phyloP scores from a whole-genome alignment of 495 filamentous ascomycete species.

The Neurospora tetraspora region DNA sequence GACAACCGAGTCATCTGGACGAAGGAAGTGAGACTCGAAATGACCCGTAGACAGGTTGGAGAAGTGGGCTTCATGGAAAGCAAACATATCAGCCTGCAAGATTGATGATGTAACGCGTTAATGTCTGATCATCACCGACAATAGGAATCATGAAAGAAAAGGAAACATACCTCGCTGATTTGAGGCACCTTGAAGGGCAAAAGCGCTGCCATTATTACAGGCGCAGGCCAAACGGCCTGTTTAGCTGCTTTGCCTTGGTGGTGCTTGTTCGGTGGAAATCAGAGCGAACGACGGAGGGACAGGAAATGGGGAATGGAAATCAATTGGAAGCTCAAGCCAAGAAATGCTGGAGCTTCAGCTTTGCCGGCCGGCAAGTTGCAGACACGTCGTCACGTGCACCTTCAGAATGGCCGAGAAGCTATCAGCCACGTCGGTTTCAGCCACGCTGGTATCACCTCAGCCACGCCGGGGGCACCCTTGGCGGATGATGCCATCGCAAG shows the following conservation, averaged over 20 bases:
- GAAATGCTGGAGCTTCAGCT: background rate
- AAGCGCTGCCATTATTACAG: background rate
- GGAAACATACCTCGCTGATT: slow-evolving; percentile 41
- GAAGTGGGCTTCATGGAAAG: slow-evolving; percentile 61
- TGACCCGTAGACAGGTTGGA: slow-evolving; percentile 32
- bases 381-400: background rate
- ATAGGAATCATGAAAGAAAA: background rate
- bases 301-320: background rate
- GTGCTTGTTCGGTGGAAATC: background rate
- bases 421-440: background rate
- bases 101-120: slow-evolving; percentile 12
- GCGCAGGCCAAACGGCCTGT: background rate
- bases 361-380: background rate
- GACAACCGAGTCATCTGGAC: slow-evolving; percentile 12
- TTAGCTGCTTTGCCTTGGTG: background rate
- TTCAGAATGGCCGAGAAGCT: background rate
- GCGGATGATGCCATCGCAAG: background rate
- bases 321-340: background rate
- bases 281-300: background rate
- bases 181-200: slow-evolving; percentile 18
- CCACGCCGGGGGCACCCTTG: background rate
- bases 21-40: slow-evolving; percentile 40
- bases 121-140: background rate
- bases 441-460: background rate
- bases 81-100: slow-evolving; percentile 57